These are phyloP conservation scores for Diaporthe sp. DNA, from an alignment of 2,329 filamentous ascomycete species.

Conservation along the genomic window DNA sequence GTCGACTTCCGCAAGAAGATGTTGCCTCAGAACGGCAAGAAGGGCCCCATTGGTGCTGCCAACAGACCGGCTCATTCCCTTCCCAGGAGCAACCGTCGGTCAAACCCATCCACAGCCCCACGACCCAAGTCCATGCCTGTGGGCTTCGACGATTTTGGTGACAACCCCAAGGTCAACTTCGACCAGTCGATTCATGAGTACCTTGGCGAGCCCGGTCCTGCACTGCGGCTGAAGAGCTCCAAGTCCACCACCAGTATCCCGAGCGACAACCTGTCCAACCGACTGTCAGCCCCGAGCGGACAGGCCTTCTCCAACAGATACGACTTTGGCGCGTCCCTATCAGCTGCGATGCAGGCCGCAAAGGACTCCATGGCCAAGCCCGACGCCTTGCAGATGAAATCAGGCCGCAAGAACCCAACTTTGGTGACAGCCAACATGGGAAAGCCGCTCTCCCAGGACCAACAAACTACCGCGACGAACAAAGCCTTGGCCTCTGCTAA, in stretches of 20 bases:
- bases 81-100: slow-evolving; percentile 75
- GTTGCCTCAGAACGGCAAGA: slow-evolving; percentile 72
- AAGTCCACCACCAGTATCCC: slow-evolving; percentile 74
- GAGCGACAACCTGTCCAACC: slow-evolving; percentile 69
- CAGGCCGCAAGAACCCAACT: slow-evolving; percentile 55
- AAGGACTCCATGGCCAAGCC: slow-evolving; percentile 72
- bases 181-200: slow-evolving; percentile 72
- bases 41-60: slow-evolving; percentile 61
- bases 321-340: slow-evolving; percentile 93
- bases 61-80: slow-evolving; percentile 66
- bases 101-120: slow-evolving; percentile 54
- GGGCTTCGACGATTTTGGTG: slow-evolving; percentile 79
- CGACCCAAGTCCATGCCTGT: slow-evolving; percentile 68
- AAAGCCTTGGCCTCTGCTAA: slow-evolving; percentile 38
- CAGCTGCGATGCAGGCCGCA: slow-evolving; percentile 82
- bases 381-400: slow-evolving; percentile 70
- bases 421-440: slow-evolving; percentile 31
- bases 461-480: slow-evolving; percentile 37
- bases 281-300: slow-evolving; percentile 68
- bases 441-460: slow-evolving; percentile 27
- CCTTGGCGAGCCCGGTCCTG: slow-evolving; percentile 70
- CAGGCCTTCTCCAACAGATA: slow-evolving; percentile 93
- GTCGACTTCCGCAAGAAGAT: slow-evolving; percentile 90
- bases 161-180: slow-evolving; percentile 69
- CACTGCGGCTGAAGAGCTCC: slow-evolving; percentile 78